Base-by-base conservation (phyloP, 768 basidiomycete genomes). In the Trametopsis cervina region DNA sequence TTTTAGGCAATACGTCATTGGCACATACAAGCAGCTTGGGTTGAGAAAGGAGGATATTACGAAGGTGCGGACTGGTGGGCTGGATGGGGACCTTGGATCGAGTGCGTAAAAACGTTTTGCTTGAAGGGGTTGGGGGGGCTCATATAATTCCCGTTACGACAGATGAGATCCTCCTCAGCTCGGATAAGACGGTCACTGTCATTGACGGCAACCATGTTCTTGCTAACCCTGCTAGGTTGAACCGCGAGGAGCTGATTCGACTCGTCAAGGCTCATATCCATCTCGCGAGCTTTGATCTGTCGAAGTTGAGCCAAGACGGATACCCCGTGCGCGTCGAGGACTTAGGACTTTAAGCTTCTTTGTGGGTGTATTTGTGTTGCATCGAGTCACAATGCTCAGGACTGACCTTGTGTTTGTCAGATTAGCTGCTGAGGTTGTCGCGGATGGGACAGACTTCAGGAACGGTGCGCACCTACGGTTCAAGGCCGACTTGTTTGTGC, bases 161-260 rank as follows among this genome's bases (percentile, higher is more conserved):
- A 91, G 89, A 99, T 60, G 96, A 99, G 68, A 99, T 99, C 53
- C 69, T 98, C 10, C 76, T 99, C 42, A 90, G 89, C 59, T 87
- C 80, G 41, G 96, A 99, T 72, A 96, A 94, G 77, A 98, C 95
- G 3, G 68, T 93, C 50, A 86, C 87, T 15, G 71, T 99, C 59
- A 95, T 98, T 60, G 96, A 98, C 60, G 96, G 96, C 2, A 90
- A 88, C 49, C 96, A 96, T 60, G 95, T 98, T 45, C 76, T 96
- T 24, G 86, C 91, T 40, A 95, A 98, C 62, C 89, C 93, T 17
- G 75, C 69, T 27, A 95, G 96, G 13, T 67, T 99, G 46, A 80
- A 97, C 64, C 83, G 91, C 41, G 74, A 77, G 50, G 96, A 98
- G 62, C 84, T 99, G 54, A 63, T 90, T 44, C 83, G 95, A 37